Evolutionary conservation across 805 yeast species (phyloP), one percentile per base, ranked within the genome.

Genomic region (Saccharomycopsis malanga): DNA sequence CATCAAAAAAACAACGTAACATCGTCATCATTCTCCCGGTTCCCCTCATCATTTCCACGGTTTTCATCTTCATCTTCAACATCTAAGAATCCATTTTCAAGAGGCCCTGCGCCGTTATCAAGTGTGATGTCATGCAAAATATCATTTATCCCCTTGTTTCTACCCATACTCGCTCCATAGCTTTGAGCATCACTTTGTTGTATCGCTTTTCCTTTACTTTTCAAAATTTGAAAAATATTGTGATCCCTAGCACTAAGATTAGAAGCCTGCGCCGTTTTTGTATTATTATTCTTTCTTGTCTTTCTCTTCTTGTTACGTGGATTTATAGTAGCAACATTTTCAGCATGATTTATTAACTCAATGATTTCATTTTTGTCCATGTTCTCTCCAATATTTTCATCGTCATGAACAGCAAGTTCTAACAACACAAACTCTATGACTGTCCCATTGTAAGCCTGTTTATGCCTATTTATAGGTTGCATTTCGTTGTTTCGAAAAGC

Each of bases 131-230:
- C 43, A 43, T 50, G 54, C 6, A 51, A 22, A 21, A 72, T 67
- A 42, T 63, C 63, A 40, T 57, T 44, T 57, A 50, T 51, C 40
- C 50, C 56, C 36, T 37, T 55, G 15, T 41, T 53, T n/a, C 34
- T 53, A 4, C 17, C 47, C 25, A 42, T 51, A 17, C 39, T 44
- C 17, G 10, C 9, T 18, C 20, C 54, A 4, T 25, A 42, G 22
- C 36, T 52, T 10, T 37, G 50, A 14, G 35, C 54, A 18, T 39
- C 48, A 25, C 38, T 51, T n/a, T 55, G 58, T 25, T 58, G 58
- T 15, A 40, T 54, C 17, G 45, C 50, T 15, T 56, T 59, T 32
- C 58, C 61, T 37, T 56, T 25, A 24, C 32, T 30, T 18, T 34
- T 34, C 37, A 48, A 35, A 29, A 46, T 34, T 7, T 45, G 43